Conservation (phyloP, 768 basidiomycete genomes). For the Russula earlei region DNA sequence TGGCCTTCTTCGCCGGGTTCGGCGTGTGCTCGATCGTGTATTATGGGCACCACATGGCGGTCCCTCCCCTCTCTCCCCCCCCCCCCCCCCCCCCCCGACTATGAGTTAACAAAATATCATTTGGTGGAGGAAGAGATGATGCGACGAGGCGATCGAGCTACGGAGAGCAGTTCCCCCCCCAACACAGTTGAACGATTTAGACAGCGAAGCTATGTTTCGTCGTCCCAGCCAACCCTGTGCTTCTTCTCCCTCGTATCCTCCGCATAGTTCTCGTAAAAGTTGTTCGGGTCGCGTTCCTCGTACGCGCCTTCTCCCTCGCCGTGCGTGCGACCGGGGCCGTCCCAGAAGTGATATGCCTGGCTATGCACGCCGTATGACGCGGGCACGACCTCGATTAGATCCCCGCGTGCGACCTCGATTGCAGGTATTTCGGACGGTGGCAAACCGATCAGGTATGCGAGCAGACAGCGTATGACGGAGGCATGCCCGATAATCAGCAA, state of each 20-base stretch:
- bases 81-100: constrained; percentile 46
- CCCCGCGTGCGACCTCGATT: constrained; percentile 93
- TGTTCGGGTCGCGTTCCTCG: constrained; percentile 47
- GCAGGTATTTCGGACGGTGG: constrained; percentile 95
- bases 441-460: constrained; percentile 87
- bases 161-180: neutral
- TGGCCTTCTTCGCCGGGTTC: constrained; percentile 83
- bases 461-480: constrained; percentile 92
- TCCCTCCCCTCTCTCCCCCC: no score
- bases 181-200: neutral
- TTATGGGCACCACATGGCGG: constrained; percentile 45
- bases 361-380: constrained; percentile 86
- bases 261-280: constrained; percentile 87
- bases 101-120: neutral
- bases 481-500: constrained; percentile 94
- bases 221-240: constrained; percentile 8
- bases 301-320: constrained; percentile 26
- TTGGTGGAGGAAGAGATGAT: neutral
- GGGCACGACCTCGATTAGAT: constrained; percentile 87
- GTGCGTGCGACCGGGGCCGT: constrained; percentile 63
- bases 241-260: constrained; percentile 33
- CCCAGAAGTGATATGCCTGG: constrained; percentile 89
- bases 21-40: constrained; percentile 60
- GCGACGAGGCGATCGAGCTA: neutral
- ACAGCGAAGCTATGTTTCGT: neutral